Evolutionary conservation across 2,329 filamentous ascomycete genomes (phyloP).

Genomic region (Neophaeococcomyces mojaviensis): DNA sequence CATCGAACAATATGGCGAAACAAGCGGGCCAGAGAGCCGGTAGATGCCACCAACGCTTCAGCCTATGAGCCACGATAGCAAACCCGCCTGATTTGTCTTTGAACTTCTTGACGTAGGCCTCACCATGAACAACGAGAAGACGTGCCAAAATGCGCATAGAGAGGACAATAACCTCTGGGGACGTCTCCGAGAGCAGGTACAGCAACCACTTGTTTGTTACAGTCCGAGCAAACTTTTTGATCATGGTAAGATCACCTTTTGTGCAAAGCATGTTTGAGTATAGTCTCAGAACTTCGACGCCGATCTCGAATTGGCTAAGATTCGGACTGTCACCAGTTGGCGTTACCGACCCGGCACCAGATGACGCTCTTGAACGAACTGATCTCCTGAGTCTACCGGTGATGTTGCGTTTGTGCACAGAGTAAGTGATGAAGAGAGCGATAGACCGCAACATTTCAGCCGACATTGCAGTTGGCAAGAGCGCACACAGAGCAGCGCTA

Average conservation of each 20-base stretch:
- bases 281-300: constrained; percentile 66
- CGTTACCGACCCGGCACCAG: constrained; percentile 20
- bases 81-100: constrained; percentile 81
- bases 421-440: constrained; percentile 87
- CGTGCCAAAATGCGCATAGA: constrained; percentile 77
- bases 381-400: constrained; percentile 40
- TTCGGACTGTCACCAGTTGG: constrained; percentile 25
- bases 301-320: constrained; percentile 60
- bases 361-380: constrained; percentile 19
- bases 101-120: constrained; percentile 78
- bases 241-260: constrained; percentile 57
- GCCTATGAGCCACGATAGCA: constrained; percentile 68
- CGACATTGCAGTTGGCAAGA: constrained; percentile 73
- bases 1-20: constrained; percentile 80
- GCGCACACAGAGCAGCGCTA: constrained; percentile 66
- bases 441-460: constrained; percentile 79
- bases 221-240: constrained; percentile 83
- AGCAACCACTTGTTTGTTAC: constrained; percentile 97
- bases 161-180: constrained; percentile 72
- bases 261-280: constrained; percentile 73
- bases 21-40: constrained; percentile 79
- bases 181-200: constrained; percentile 80
- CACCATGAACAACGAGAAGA: constrained; percentile 73
- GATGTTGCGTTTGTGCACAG: constrained; percentile 61
- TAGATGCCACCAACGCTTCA: constrained; percentile 84